These are phyloP conservation scores for Arthrobotrys pseudoclavata DNA, from an alignment of 2,329 filamentous ascomycete species.

Conservation along the genomic window DNA sequence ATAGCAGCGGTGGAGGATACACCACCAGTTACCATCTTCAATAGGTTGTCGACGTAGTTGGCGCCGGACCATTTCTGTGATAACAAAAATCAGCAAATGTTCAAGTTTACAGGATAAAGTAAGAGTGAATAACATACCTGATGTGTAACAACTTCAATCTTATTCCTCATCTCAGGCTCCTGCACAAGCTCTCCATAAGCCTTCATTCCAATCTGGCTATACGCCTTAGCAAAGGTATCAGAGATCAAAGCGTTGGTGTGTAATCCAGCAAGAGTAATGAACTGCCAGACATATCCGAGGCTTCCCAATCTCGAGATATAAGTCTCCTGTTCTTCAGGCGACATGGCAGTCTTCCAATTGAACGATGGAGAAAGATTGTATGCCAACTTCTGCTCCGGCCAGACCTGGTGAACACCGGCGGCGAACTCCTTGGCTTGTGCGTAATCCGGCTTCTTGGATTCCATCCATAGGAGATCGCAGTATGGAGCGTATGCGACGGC, in stretches of 20 bases:
- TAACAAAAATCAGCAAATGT: constrained; percentile 7
- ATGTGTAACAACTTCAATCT: constrained; percentile 95
- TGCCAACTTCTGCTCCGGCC: constrained; percentile 95
- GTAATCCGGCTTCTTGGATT: constrained; percentile 94
- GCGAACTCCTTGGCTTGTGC: constrained; percentile 93
- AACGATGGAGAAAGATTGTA: constrained; percentile 99
- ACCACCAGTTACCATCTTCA: constrained; percentile 97
- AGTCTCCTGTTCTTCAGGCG: constrained; percentile 90
- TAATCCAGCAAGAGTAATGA: constrained; percentile 98
- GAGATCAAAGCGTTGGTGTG: constrained; percentile 95
- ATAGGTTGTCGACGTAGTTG: constrained; percentile 90
- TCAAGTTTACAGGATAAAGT: neutral
- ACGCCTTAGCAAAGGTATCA: constrained; percentile 88
- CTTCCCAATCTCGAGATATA: constrained; percentile 90
- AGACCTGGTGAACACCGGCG: constrained; percentile 90
- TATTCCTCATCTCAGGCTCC: constrained; percentile 93
- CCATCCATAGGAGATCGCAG: constrained; percentile 99
- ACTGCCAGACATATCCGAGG: constrained; percentile 99
- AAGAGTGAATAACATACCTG: constrained; percentile 70
- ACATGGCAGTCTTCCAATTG: constrained; percentile 94
- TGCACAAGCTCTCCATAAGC: constrained; percentile 97
- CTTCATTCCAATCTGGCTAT: constrained; percentile 86
- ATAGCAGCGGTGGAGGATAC: constrained; percentile 93
- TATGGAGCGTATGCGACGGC: constrained; percentile 93
- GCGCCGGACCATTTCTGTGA: constrained; percentile 88